Conservation (phyloP, 768 basidiomycete species). For the Podaxis sp. region DNA sequence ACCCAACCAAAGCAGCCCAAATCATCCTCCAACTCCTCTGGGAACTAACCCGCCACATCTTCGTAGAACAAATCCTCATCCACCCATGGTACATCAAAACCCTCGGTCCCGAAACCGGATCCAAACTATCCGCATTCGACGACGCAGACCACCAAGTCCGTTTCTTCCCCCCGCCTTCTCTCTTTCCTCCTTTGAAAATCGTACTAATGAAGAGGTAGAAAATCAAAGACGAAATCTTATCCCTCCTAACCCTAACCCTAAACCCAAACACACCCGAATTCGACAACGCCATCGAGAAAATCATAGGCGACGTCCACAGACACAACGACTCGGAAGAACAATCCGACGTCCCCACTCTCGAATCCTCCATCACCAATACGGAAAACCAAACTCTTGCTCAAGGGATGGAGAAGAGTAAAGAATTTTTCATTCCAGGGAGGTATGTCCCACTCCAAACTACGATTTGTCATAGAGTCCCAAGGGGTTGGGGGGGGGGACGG, state of each 20-base stretch:
- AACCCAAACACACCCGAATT: background rate
- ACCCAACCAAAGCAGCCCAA: background rate
- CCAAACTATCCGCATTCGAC: background rate
- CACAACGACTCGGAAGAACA: slow-evolving; percentile 2
- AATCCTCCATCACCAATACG: background rate
- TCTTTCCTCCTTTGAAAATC: no score
- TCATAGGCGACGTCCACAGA: background rate
- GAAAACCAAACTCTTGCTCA: background rate
- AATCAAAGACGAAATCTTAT: background rate
- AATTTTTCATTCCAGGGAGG: slow-evolving; percentile 2
- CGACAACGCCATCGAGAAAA: slow-evolving; percentile 1
- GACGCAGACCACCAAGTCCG: background rate
- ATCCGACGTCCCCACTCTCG: slow-evolving; percentile 3
- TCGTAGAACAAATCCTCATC: slow-evolving; percentile 4
- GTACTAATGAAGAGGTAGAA: background rate
- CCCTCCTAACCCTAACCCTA: background rate
- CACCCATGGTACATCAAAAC: slow-evolving; percentile 2
- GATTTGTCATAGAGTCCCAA: background rate
- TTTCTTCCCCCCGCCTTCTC: background rate
- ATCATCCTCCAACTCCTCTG: slow-evolving; percentile 3
- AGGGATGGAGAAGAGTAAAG: background rate
- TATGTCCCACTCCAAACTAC: background rate
- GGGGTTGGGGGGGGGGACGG: no score
- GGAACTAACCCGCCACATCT: slow-evolving; percentile 4
- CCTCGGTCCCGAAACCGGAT: background rate